Base-by-base conservation (phyloP, 352 stramenopile species). In the Phytopythium montanum region DNA sequence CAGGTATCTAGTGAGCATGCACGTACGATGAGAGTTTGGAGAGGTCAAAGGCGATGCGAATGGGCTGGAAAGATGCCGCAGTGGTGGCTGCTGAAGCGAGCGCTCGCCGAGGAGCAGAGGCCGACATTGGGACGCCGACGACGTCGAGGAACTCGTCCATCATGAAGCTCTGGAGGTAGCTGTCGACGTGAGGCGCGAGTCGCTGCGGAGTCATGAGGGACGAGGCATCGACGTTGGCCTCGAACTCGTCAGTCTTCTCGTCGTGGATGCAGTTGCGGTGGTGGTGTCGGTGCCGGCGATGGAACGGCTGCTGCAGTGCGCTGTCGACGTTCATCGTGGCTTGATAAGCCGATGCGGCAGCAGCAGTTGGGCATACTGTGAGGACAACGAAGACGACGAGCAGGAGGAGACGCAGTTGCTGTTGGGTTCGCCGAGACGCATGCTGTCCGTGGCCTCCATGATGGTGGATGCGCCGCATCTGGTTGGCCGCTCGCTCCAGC, bases 21-120 rank as follows among this genome's bases (percentile, higher is more conserved):
- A 28, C 70, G 59, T 75, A 85, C 77, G 66, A 80, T 25, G 60
- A 75, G 23, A 93, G 76, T 45, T 89, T 90, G 8, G 84, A 93
- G 0, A 90, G 54, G 28, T 93, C 84, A 28, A 93, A 93, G 18
- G 69, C 77, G 45, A 91, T 90, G 38, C 84, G 79, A n/a, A 93
- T 81, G 1, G 78, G 84, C 31, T 90, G 76, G 41, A 87, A 91
- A 0, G 75, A 50, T 4, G 70, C 59, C 4, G 65, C 44, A 5
- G 62, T 56, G 5, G 60, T 44, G 0, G 61, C 57, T 42, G 39
- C 18, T 0, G 64, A 55, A 59, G 66, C 44, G 2, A 90, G 66
- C 16, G 66, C 76, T 3, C 81, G 74, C 16, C 62, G 60, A 2
- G 28, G 64, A 25, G n/a, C 9, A 1, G 51, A 52, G 1, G 62